Evolutionary conservation across 140 eudicot species (phyloP).

Genomic region (Anethum foeniculum): DNA sequence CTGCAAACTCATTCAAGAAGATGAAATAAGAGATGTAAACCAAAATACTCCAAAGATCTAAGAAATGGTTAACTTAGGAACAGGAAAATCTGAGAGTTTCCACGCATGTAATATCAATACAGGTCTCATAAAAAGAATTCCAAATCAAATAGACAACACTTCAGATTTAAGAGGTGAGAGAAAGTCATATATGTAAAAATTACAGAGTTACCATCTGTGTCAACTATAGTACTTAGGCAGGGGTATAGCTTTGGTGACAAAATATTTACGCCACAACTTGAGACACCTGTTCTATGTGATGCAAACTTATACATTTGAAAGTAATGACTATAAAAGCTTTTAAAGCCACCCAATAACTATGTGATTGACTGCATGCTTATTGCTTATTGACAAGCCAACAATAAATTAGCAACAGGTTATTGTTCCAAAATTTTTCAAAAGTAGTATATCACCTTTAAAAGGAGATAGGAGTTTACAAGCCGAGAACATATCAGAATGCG

Average conservation of each 20-base stretch:
- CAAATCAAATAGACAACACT: background rate
- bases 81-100: background rate
- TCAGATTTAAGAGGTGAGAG: background rate
- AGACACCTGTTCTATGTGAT: background rate
- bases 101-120: background rate
- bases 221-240: background rate
- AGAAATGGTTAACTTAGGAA: background rate
- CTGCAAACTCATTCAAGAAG: constrained; percentile 33
- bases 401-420: background rate
- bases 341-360: background rate
- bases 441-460: background rate
- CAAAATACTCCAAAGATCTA: background rate
- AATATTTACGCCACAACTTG: background rate
- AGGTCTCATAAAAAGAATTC: background rate
- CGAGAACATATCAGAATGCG: background rate
- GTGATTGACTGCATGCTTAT: background rate
- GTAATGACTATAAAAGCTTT: background rate
- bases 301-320: background rate
- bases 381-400: background rate
- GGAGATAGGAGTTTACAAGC: background rate
- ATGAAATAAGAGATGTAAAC: background rate
- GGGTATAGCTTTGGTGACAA: background rate
- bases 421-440: background rate
- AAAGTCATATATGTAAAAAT: background rate
- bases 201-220: background rate